phyloP scores from a whole-genome alignment of 805 yeast genomes.

The Kazachstania bromeliacearum region DNA sequence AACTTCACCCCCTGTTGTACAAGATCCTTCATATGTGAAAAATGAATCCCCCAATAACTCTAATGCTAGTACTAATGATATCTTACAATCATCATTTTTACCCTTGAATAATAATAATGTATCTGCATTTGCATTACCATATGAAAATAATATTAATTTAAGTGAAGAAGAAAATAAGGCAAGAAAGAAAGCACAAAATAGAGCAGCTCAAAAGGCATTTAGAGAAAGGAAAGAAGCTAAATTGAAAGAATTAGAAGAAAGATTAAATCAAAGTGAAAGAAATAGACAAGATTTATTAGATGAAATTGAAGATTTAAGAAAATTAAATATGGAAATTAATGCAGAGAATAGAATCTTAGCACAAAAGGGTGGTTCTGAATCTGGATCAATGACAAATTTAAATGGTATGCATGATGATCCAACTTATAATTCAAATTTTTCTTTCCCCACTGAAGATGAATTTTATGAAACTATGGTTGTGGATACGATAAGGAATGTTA shows the following conservation, averaged over 20 bases:
- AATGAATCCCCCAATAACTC: neutral
- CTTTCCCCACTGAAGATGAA: slow-evolving; percentile 25
- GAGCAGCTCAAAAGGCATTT: slow-evolving; percentile 83
- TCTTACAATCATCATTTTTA: neutral
- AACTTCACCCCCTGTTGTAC: neutral
- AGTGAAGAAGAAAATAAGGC: slow-evolving; percentile 34
- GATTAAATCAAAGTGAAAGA: slow-evolving; percentile 47
- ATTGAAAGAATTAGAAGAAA: slow-evolving; percentile 55
- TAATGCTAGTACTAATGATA: neutral
- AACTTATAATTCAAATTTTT: slow-evolving; percentile 10
- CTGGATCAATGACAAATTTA: no score
- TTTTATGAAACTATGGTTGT: slow-evolving; percentile 18
- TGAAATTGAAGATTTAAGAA: slow-evolving; percentile 42
- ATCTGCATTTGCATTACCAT: neutral
- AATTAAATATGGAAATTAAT: slow-evolving; percentile 45
- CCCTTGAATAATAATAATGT: neutral
- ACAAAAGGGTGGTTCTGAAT: slow-evolving; percentile 20
- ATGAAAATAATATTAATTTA: slow-evolving; percentile 2
- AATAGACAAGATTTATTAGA: slow-evolving; percentile 40
- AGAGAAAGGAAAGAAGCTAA: slow-evolving; percentile 71
- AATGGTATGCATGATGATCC: neutral
- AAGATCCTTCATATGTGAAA: neutral
- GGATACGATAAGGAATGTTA: slow-evolving; percentile 2
- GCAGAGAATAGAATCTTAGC: slow-evolving; percentile 56
- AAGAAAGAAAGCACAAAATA: slow-evolving; percentile 65